Base-by-base conservation (phyloP, 495 filamentous ascomycete species). In the Podospora didyma region DNA sequence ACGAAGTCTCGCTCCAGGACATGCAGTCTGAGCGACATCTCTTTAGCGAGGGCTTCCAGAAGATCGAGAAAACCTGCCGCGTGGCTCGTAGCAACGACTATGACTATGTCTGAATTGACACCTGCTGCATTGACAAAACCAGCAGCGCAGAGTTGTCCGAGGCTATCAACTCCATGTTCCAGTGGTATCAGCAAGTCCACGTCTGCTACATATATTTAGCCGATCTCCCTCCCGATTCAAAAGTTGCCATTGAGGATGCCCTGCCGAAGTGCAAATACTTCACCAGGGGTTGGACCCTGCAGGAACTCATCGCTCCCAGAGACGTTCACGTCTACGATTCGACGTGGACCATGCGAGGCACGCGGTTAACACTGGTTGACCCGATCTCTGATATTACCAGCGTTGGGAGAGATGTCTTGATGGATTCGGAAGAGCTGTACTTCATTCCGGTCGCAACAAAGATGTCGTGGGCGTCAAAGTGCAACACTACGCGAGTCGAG, bases 391-490 rank as follows among this genome's bases (percentile, higher is more conserved):
- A 37, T 7, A 37, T 37, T 14, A 37, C 34, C 34, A 37, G 34
- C 34, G 14, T 37, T 14, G 34, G 14, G 34, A 37, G 7, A 7
- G 34, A 37, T 7, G 34, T 37, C 7, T 14, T 37, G 34, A 7
- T 37, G 7, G 34, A 51, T 31, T n/a, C 49, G 11, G 49, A 51
- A 14, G 49, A 51, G 28, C 23, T 51, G 22, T 51, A 51, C 17
- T 51, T n/a, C 12, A n/a, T 51, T 9, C n/a, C 49, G 14, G 49
- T 37, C 2, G 49, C 49, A 2, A 49, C 26, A 17, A 54, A 58
- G 42, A 59, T 63, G 58, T 52, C 57, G 2, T 63, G 61, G 61
- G 61, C 61, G 6, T n/a, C 57, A 6, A 21, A 24, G 11, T 46
- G 61, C 22, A 12, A 37, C 31, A 63, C 61, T 2, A 60, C 61